Evolutionary conservation across 257 asterid genomes (phyloP), one percentile per base, ranked within the genome.

Genomic region (Hygrophila difformis): DNA sequence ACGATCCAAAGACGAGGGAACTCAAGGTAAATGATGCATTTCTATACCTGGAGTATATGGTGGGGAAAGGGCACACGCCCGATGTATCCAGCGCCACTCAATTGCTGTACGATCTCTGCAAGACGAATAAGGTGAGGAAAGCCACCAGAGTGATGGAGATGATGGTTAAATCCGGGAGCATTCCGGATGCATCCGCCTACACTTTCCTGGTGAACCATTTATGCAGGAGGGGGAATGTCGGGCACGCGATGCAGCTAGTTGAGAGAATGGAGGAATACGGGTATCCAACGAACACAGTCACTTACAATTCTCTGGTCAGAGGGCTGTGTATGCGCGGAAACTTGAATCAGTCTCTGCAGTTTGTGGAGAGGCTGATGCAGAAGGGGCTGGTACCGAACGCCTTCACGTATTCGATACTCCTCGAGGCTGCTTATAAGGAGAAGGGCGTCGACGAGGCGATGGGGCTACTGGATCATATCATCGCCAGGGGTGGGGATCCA

Each of bases 371-470:
- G 22, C 47, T 84, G 71, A 75, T 85, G 68, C 67, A 66, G 19
- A 84, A 73, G 29, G 97, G 97, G 38, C 39, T 88, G 46, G 85
- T 78, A 3, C 97, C 97, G 0, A 85, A 88, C 62, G 96, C 94
- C 0, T 79, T 62, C 53, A 88, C 97, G 2, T 82, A 84, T 18
- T 84, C 96, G 0, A 79, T 82, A 60, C 49, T 89, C 73, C 96
- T 89, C 12, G 93, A 89, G 77, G 97, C 96, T 9, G 85, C 91
- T 24, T 81, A 77, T 41, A 77, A 84, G 62, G 96, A 82, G 61
- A 68, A 49, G 47, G 97, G 97, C 41, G 94, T 79, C 20, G 76
- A 88, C 40, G 91, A 82, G 50, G 96, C 97, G 3, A 75, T 61
- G 67, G 57, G 62, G 65, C 71, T 88, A 15, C 71, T 84, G 76